These are phyloP conservation scores for Sporobolomyces roseus DNA, from an alignment of 768 basidiomycete species.

Conservation along the genomic window DNA sequence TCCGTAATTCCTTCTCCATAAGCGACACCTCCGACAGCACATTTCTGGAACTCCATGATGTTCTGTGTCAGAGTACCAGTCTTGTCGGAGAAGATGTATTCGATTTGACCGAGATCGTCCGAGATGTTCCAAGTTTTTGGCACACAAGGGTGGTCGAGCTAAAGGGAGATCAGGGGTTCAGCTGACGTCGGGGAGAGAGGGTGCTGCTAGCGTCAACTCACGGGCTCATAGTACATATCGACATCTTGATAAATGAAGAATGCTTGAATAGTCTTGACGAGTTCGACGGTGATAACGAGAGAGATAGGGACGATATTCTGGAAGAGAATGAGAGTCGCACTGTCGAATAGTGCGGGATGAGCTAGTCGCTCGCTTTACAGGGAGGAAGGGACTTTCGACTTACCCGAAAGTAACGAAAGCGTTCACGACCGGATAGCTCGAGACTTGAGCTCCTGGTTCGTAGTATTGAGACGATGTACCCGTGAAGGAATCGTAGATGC, in stretches of 20 bases:
- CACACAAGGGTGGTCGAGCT: slow-evolving; percentile 76
- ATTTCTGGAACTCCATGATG: slow-evolving; percentile 97
- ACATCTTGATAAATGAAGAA: slow-evolving; percentile 94
- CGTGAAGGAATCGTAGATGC: slow-evolving; percentile 60
- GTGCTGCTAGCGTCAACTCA: slow-evolving; percentile 35
- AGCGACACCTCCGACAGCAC: slow-evolving; percentile 72
- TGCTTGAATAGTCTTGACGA: slow-evolving; percentile 83
- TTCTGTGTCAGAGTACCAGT: slow-evolving; percentile 97
- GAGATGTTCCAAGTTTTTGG: slow-evolving; percentile 95
- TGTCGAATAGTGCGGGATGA: slow-evolving; percentile 46
- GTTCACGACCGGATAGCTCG: slow-evolving; percentile 62
- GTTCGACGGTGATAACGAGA: slow-evolving; percentile 94
- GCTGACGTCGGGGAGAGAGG: not conserved
- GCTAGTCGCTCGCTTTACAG: not conserved
- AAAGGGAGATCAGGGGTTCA: not conserved
- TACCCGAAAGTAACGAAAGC: slow-evolving; percentile 87
- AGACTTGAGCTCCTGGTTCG: slow-evolving; percentile 64
- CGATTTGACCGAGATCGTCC: slow-evolving; percentile 96
- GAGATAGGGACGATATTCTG: slow-evolving; percentile 98
- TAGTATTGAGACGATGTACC: slow-evolving; percentile 69
- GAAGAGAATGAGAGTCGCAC: slow-evolving; percentile 89
- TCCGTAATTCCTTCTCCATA: slow-evolving; percentile 96
- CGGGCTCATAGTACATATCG: slow-evolving; percentile 88
- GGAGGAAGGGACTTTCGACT: slow-evolving; percentile 33
- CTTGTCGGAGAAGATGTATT: slow-evolving; percentile 91